phyloP scores from a whole-genome alignment of 495 filamentous ascomycete genomes.

The Xylaria sp. region DNA sequence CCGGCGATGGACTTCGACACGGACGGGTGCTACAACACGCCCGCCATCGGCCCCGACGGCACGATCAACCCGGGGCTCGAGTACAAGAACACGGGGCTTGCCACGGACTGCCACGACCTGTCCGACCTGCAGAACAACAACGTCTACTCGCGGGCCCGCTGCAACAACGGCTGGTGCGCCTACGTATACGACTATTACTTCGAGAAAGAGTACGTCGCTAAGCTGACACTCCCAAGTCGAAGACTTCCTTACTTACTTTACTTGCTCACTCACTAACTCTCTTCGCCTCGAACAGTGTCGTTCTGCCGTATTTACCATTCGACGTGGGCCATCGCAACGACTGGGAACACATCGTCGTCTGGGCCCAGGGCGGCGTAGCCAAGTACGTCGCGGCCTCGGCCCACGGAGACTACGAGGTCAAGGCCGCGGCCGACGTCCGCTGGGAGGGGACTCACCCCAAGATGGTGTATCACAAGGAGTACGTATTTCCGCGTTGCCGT shows the following conservation, averaged over 20 bases:
- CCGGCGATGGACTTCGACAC: constrained; percentile 55
- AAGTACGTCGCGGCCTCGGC: constrained; percentile 48
- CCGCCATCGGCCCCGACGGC: constrained; percentile 49
- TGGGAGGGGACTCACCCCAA: constrained; percentile 55
- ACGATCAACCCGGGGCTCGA: constrained; percentile 47
- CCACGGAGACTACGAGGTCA: constrained; percentile 48
- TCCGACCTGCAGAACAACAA: constrained; percentile 55
- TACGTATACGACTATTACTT: constrained; percentile 58
- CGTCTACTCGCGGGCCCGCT: constrained; percentile 53
- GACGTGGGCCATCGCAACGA: constrained; percentile 51
- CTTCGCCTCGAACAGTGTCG: constrained; percentile 30
- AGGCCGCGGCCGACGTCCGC: constrained; percentile 41
- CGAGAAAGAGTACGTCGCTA: constrained; percentile 48
- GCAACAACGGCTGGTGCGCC: constrained; percentile 54
- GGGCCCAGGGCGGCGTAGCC: constrained; percentile 41
- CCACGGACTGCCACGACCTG: constrained; percentile 46
- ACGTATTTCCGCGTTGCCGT: background rate
- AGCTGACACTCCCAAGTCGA: background rate
- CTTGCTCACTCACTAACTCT: constrained; percentile 1
- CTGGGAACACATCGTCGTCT: constrained; percentile 58
- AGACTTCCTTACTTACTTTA: no score
- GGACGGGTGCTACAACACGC: constrained; percentile 56
- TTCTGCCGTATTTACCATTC: constrained; percentile 39
- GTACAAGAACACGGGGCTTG: constrained; percentile 40
- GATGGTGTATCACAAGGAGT: constrained; percentile 54